Percentiles rank a stretch among this genome's conserved stretches.
These are phyloP conservation scores for Sarcodon aspratus DNA, from an alignment of 768 basidiomycete species.

Conservation along the genomic window DNA sequence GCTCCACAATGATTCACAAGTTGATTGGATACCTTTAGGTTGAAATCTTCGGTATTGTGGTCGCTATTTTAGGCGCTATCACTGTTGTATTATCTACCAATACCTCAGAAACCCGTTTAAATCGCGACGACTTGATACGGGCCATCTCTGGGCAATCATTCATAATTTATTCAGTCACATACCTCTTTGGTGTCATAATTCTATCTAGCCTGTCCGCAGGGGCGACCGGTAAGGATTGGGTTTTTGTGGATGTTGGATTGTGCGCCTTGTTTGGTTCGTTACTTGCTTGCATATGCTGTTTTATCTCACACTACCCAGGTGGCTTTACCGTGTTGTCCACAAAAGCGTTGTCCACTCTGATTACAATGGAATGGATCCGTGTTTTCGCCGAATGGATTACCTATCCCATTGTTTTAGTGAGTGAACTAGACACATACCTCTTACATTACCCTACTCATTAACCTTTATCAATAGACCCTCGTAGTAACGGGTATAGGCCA, in stretches of 20 bases:
- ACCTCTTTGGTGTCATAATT: constrained; percentile 40
- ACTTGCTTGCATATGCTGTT: constrained; percentile 2
- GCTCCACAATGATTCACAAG: neutral
- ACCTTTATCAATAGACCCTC: constrained; percentile 37
- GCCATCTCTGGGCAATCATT: constrained; percentile 70
- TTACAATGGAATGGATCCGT: constrained; percentile 67
- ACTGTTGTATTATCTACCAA: constrained; percentile 85
- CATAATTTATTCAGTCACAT: constrained; percentile 60
- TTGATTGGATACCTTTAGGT: constrained; percentile 30
- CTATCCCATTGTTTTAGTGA: constrained; percentile 65
- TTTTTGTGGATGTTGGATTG: constrained; percentile 79
- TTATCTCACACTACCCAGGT: constrained; percentile 28
- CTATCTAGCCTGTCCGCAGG: constrained; percentile 61
- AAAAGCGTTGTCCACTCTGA: constrained; percentile 80
- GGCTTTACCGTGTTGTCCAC: constrained; percentile 92
- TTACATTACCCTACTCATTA: constrained; percentile 1
- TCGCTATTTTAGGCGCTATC: constrained; percentile 81
- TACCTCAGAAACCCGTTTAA: constrained; percentile 56
- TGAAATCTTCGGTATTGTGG: constrained; percentile 65
- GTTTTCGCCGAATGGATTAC: constrained; percentile 77
- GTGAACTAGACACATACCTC: constrained; percentile 9
- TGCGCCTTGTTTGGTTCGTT: constrained; percentile 72
- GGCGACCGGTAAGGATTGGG: constrained; percentile 47
- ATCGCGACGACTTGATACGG: constrained; percentile 50
- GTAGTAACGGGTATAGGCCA: constrained; percentile 69